phyloP scores from a whole-genome alignment of 345 rosid species.

The Hypericum perforatum region DNA sequence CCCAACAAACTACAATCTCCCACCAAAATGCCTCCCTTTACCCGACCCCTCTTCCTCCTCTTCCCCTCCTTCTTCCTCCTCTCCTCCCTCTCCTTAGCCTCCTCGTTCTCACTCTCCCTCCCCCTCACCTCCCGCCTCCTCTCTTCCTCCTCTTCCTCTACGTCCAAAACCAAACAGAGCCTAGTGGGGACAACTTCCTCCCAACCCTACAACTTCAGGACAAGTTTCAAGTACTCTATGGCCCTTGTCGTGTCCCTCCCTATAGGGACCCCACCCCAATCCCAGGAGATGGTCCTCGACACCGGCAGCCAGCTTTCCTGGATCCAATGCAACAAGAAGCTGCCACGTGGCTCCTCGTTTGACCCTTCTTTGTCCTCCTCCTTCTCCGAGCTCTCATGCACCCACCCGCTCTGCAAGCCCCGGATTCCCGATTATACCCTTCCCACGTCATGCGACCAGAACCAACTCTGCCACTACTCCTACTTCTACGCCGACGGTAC shows the following conservation, averaged over 20 bases:
- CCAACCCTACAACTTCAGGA: constrained; percentile 24
- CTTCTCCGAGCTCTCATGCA: constrained; percentile 69
- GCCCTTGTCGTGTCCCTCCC: constrained; percentile 61
- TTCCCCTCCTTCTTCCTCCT: too few relatives aligned
- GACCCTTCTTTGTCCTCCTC: constrained; percentile 86
- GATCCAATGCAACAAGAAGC: constrained; percentile 46
- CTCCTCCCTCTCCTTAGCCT: too few relatives aligned
- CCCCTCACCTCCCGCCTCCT: constrained; percentile 30
- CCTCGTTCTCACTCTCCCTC: constrained; percentile 19
- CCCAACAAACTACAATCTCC: too few relatives aligned
- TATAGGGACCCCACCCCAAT: constrained; percentile 80
- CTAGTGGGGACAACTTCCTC: constrained; percentile 3
- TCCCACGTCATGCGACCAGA: constrained; percentile 73
- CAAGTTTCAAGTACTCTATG: constrained; percentile 62
- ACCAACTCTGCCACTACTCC: constrained; percentile 74
- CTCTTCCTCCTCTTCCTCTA: constrained; percentile 14
- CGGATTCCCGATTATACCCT: constrained; percentile 71
- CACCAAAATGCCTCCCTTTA: too few relatives aligned
- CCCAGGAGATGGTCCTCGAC: constrained; percentile 72
- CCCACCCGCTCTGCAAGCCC: constrained; percentile 74
- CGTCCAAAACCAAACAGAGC: constrained; percentile 11
- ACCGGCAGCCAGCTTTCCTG: constrained; percentile 89
- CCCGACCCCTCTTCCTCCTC: too few relatives aligned
- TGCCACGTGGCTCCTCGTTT: constrained; percentile 32
- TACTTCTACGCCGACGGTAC: constrained; percentile 98